Percentiles rank a stretch among this genome's conserved stretches.
phyloP scores from a whole-genome alignment of 2,329 filamentous ascomycete species.

The Monilinia polystroma region DNA sequence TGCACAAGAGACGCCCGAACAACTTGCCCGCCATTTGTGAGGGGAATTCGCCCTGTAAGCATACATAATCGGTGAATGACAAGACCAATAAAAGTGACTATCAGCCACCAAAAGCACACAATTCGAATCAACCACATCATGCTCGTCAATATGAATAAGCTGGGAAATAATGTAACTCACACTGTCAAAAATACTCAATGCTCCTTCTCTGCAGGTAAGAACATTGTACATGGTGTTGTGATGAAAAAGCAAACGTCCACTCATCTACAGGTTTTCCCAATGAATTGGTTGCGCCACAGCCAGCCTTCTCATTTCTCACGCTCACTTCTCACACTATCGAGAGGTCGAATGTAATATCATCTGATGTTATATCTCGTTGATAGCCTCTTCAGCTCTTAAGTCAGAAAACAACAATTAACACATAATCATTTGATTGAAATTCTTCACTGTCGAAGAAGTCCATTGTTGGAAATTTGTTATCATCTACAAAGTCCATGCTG shows the following conservation, averaged over 20 bases:
- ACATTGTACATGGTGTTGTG: neutral
- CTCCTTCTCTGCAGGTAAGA: neutral
- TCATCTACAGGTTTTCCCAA: neutral
- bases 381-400: slow-evolving; percentile 4
- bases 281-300: slow-evolving; percentile 7
- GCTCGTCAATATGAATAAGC: neutral
- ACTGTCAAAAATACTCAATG: neutral
- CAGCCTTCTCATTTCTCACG: slow-evolving; percentile 19
- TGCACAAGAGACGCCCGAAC: neutral
- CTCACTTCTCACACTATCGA: neutral
- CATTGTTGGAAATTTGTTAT: neutral
- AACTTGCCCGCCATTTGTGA: neutral
- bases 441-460: neutral
- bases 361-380: slow-evolving; percentile 13
- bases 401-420: neutral
- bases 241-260: slow-evolving; percentile 2
- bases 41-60: neutral
- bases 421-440: neutral
- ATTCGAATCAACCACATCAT: neutral
- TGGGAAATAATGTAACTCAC: neutral
- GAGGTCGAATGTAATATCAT: slow-evolving; percentile 19
- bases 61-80: slow-evolving; percentile 7
- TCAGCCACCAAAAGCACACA: slow-evolving; percentile 1
- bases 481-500: neutral
- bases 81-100: neutral